Evolutionary conservation across 306 rosid species (phyloP), one percentile per base, ranked within the genome.

Genomic region (Alnus rubra): DNA sequence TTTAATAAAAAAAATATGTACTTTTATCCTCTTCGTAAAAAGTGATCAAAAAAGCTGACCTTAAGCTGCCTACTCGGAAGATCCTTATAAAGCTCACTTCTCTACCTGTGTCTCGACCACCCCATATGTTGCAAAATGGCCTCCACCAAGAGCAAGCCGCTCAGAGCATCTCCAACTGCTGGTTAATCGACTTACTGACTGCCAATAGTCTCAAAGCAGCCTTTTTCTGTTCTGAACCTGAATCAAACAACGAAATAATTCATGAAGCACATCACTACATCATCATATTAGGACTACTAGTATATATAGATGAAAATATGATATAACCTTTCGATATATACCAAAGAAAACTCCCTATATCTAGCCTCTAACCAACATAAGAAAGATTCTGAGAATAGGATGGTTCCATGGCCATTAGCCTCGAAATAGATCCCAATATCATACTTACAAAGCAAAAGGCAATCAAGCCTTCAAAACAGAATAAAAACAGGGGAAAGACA

Each of bases 111-210:
- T 74, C 91, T 82, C 53, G 93, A 89, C 98, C 97, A 95, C 76
- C 91, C 88, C 91, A 78, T 81, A 79, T 89, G 86, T 77, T 59
- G 85, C 71, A 93, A 85, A 88, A 92, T 88, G 78, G 88, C 96
- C 92, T 93, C 97, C 79, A 95, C 98, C 88, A 95, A 78, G 44
- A 95, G 94, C 86, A 92, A 74, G 80, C 92, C 98, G 69, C 98
- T 91, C 83, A 95, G 78, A 69, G 98, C 98, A 88, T 95, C 99
- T 79, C 99, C 98, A 47, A 88, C 89, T 37, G 98, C 97, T 90
- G 97, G 87, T 95, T 95, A 86, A 95, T 93, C 86, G 93, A 78
- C 79, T 80, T 86, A 82, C 88, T 88, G 76, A 88, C 88, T 3
- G 94, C 97, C 87, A 87, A 86, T 45, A 95, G 78, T 86, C 97